Conservation (phyloP, 805 yeast genomes). For the Trichomonascus vanleenenianus region DNA sequence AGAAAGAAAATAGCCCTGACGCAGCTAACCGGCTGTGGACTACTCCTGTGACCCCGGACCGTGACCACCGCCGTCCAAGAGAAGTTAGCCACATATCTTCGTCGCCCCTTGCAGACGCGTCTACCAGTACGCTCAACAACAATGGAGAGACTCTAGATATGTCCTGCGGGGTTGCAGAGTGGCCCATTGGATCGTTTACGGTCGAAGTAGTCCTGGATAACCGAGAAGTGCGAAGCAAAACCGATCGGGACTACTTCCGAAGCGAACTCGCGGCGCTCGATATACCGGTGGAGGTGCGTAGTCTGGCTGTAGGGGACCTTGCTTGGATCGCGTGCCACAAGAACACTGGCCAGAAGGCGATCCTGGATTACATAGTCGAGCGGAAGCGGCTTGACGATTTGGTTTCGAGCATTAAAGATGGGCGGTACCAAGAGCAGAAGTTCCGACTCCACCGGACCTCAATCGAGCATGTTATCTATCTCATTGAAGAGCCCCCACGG, state of each 20-base stretch:
- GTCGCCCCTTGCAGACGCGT: not conserved
- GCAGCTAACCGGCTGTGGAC: not conserved
- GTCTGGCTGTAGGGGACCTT: constrained; percentile 79
- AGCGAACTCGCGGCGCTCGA: constrained; percentile 44
- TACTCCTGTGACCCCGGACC: constrained; percentile 1
- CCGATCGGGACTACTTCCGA: constrained; percentile 53
- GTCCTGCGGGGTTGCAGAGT: constrained; percentile 23
- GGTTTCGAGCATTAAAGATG: constrained; percentile 74
- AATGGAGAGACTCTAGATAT: not conserved
- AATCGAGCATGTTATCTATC: constrained; percentile 57
- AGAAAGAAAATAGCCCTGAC: constrained; percentile 41
- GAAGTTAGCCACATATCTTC: not conserved
- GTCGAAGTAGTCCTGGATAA: constrained; percentile 65
- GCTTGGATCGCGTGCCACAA: constrained; percentile 78
- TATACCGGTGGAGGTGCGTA: constrained; percentile 42
- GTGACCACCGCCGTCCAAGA: too few relatives aligned
- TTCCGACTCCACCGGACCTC: constrained; percentile 63
- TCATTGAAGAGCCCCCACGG: constrained; percentile 66
- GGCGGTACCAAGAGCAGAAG: constrained; percentile 84
- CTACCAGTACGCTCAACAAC: not conserved
- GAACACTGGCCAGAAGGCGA: constrained; percentile 50
- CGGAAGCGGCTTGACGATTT: constrained; percentile 86
- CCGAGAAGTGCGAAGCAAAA: constrained; percentile 60
- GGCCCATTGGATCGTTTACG: constrained; percentile 57
- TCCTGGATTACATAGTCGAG: constrained; percentile 79